Conservation (phyloP, 352 stramenopile genomes). For the Pythium dissotocum region DNA sequence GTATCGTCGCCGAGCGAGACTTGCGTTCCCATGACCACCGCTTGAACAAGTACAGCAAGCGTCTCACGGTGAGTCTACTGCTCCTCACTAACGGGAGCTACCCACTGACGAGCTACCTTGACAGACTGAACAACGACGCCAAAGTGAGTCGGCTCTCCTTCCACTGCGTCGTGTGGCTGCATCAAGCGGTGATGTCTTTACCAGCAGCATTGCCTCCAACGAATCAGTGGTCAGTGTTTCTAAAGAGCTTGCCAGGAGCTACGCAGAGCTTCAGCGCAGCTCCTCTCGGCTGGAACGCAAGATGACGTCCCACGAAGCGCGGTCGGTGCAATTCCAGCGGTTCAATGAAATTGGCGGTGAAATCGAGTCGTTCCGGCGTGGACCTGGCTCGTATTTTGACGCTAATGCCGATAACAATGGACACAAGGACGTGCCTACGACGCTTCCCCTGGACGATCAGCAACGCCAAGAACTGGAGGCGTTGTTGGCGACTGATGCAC, state of each 20-base stretch:
- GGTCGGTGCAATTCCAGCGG: conserved; percentile 35
- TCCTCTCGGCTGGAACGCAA: conserved; percentile 36
- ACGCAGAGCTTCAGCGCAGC: conserved; percentile 39
- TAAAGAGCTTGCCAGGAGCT: conserved; percentile 58
- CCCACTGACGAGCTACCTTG: neutral
- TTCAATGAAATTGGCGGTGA: conserved; percentile 27
- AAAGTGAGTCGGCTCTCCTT: conserved; percentile 21
- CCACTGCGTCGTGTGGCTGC: conserved; percentile 7
- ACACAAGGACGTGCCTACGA: neutral
- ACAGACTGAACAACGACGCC: conserved; percentile 12
- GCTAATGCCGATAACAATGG: neutral
- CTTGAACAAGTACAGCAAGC: conserved; percentile 14
- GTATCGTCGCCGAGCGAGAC: conserved; percentile 20
- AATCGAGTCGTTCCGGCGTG: conserved; percentile 40
- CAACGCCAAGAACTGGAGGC: conserved; percentile 20
- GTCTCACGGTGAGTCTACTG: conserved; percentile 4
- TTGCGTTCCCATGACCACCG: conserved; percentile 7
- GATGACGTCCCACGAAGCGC: conserved; percentile 34
- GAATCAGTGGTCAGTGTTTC: conserved; percentile 32
- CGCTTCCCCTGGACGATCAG: conserved; percentile 18
- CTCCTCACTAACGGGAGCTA: neutral
- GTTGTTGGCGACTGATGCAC: conserved; percentile 7
- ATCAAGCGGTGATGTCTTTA: neutral
- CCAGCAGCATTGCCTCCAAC: neutral
- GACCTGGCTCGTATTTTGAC: conserved; percentile 33